phyloP scores from a whole-genome alignment of 768 basidiomycete species.

The Mycena leptocephala region DNA sequence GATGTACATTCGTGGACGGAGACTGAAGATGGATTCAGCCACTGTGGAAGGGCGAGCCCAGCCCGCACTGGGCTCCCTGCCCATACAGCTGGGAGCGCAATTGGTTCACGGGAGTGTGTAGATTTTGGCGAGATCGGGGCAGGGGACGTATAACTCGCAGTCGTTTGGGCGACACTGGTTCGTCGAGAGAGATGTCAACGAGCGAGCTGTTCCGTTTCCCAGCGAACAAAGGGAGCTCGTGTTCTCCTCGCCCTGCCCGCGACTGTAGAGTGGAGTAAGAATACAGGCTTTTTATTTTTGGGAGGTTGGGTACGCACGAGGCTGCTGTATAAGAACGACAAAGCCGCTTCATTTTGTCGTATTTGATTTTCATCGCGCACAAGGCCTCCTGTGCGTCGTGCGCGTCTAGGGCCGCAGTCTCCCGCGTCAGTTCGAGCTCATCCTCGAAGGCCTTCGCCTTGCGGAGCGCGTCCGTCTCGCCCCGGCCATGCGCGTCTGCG shows the following conservation, averaged over 20 bases:
- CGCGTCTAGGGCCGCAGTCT: background rate
- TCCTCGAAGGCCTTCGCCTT: slow-evolving; percentile 26
- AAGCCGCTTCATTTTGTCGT: slow-evolving; percentile 39
- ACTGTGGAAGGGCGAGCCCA: slow-evolving; percentile 18
- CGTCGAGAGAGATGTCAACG: slow-evolving; percentile 17
- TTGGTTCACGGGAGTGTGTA: background rate
- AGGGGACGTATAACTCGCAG: slow-evolving; percentile 35
- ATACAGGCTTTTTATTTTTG: no score
- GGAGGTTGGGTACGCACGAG: slow-evolving; percentile 8
- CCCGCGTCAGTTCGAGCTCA: background rate
- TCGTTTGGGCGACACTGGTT: slow-evolving; percentile 27
- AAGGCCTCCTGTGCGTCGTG: slow-evolving; percentile 42
- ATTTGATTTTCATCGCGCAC: slow-evolving; percentile 30
- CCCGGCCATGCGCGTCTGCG: slow-evolving; percentile 48
- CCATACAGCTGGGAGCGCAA: background rate
- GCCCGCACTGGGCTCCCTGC: background rate
- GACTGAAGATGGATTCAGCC: background rate
- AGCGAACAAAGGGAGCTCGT: no score
- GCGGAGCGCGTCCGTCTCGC: slow-evolving; percentile 43
- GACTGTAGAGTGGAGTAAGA: background rate
- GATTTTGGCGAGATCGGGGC: slow-evolving; percentile 23
- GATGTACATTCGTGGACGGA: background rate
- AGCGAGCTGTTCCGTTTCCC: slow-evolving; percentile 25
- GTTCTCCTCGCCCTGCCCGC: background rate
- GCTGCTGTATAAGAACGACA: slow-evolving; percentile 15